Percentiles rank a stretch among this genome's conserved stretches.
Conservation (phyloP, 2,329 filamentous ascomycete species). For the Emmonsiellopsis sp. region DNA sequence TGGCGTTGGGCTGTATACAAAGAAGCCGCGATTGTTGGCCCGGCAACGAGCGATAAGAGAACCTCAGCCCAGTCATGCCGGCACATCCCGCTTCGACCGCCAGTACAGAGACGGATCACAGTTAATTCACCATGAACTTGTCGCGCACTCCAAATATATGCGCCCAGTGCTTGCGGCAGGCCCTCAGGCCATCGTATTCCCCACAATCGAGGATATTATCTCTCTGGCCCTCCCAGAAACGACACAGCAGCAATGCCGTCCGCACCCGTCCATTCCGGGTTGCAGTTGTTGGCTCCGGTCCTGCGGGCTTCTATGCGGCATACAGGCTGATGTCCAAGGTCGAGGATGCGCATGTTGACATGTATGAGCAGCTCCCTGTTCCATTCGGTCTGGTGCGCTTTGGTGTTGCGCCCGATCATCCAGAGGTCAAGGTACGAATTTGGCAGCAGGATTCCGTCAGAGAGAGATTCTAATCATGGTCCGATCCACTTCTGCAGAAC, state of each 20-base stretch:
- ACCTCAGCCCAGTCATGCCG: neutral
- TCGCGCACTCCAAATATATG: conserved; percentile 7
- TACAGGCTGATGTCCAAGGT: conserved; percentile 74
- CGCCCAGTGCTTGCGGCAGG: conserved; percentile 4
- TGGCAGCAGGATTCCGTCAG: neutral
- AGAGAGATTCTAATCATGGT: neutral
- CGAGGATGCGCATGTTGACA: conserved; percentile 67
- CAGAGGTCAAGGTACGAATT: conserved; percentile 77
- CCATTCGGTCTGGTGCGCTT: conserved; percentile 89
- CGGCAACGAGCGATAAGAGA: conserved; percentile 21
- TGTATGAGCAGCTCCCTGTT: conserved; percentile 91
- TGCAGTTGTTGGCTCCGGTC: conserved; percentile 85
- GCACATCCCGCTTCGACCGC: conserved; percentile 3
- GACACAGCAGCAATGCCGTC: conserved; percentile 8
- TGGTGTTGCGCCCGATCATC: conserved; percentile 95
- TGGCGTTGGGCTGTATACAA: conserved; percentile 10
- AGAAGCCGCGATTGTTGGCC: conserved; percentile 19
- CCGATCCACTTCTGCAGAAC: conserved; percentile 50
- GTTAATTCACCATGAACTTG: conserved; percentile 16
- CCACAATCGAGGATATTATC: neutral
- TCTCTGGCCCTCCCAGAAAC: neutral
- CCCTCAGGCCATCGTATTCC: neutral
- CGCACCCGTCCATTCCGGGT: conserved; percentile 55
- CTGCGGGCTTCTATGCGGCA: conserved; percentile 91
- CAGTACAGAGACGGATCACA: conserved; percentile 13